phyloP scores from a whole-genome alignment of 2,329 filamentous ascomycete species.

The Chrysoporthe deuterocubensis region DNA sequence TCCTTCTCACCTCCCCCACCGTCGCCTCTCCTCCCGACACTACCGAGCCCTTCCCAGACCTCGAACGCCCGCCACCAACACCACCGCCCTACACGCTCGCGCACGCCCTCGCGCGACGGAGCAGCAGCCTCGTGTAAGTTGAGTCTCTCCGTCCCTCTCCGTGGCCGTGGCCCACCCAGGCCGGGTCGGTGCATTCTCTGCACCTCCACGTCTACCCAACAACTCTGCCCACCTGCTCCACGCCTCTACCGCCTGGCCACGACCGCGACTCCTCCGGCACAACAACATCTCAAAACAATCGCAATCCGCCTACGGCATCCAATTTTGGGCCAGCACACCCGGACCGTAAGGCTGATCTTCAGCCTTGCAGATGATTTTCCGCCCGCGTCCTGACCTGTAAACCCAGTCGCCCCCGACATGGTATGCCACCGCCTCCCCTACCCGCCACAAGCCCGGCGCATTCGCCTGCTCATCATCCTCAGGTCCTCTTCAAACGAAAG shows the following conservation, averaged over 20 bases:
- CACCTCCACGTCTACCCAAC: slow-evolving; percentile 30
- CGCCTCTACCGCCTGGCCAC: slow-evolving; percentile 24
- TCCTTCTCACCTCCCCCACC: slow-evolving; percentile 27
- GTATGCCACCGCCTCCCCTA: slow-evolving; percentile 34
- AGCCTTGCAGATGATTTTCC: slow-evolving; percentile 47
- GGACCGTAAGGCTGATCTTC: slow-evolving; percentile 41
- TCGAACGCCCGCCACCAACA: slow-evolving; percentile 12
- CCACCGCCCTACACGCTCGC: slow-evolving; percentile 15
- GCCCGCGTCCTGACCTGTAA: slow-evolving; percentile 30
- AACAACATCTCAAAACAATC: slow-evolving; percentile 33
- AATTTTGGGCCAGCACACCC: slow-evolving; percentile 34
- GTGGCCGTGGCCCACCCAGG: slow-evolving; percentile 29
- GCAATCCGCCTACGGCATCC: slow-evolving; percentile 36
- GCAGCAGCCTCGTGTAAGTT: slow-evolving; percentile 31
- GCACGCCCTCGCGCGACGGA: slow-evolving; percentile 15
- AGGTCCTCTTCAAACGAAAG: slow-evolving; percentile 97
- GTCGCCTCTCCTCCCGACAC: slow-evolving; percentile 17
- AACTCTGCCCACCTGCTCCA: slow-evolving; percentile 24
- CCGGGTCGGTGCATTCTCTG: slow-evolving; percentile 29
- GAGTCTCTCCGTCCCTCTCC: slow-evolving; percentile 18
- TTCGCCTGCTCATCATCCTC: slow-evolving; percentile 32
- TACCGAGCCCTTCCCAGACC: slow-evolving; percentile 13
- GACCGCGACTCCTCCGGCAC: slow-evolving; percentile 28
- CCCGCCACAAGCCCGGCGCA: slow-evolving; percentile 29
- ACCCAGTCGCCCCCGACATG: slow-evolving; percentile 36